These are phyloP conservation scores for Monosporozyma unispora DNA, from an alignment of 805 yeast genomes.

Conservation along the genomic window DNA sequence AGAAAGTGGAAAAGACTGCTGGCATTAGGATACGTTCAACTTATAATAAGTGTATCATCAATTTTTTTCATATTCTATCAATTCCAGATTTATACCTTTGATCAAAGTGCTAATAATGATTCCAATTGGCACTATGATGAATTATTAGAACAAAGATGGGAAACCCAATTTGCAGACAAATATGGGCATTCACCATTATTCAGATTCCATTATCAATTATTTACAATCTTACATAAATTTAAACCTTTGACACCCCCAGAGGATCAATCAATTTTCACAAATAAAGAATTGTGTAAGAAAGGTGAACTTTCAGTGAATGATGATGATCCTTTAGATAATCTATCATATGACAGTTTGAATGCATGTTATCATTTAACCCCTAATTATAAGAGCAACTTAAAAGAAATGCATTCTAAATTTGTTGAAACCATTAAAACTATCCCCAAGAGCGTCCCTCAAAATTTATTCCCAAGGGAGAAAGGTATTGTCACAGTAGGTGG, in stretches of 20 bases:
- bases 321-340: not conserved
- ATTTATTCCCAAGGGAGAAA: constrained; percentile 31
- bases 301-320: not conserved
- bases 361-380: constrained; percentile 1
- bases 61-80: not conserved
- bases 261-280: constrained; percentile 1
- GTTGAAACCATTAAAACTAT: constrained; percentile 1
- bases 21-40: not conserved
- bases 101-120: not conserved
- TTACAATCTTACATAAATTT: not conserved
- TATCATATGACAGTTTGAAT: constrained; percentile 1
- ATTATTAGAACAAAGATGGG: not conserved
- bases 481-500: constrained; percentile 76
- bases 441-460: not conserved
- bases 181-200: not conserved
- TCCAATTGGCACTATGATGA: not conserved
- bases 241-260: not conserved
- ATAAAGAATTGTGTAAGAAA: not conserved
- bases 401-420: not conserved
- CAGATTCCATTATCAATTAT: not conserved
- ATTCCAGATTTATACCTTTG: not conserved
- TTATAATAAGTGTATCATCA: not conserved
- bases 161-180: not conserved
- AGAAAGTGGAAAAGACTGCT: not conserved
- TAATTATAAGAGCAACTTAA: not conserved